Evolutionary conservation across 2,329 filamentous ascomycete species (phyloP).

Genomic region (Cercospora canescens): DNA sequence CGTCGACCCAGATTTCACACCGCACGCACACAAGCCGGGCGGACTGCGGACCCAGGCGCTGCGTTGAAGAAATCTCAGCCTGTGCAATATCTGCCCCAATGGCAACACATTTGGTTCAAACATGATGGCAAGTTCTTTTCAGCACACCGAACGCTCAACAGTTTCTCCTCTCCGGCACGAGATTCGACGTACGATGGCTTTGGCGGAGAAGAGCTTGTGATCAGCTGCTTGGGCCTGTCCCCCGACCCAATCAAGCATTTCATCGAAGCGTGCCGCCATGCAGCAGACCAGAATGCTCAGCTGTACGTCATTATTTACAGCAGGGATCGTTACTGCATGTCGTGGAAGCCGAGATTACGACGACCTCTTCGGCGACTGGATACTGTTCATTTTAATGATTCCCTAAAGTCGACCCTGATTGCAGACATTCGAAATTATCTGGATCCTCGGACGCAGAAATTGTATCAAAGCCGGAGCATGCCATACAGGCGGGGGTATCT

Average conservation of each 20-base stretch:
- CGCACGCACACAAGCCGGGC: conserved; percentile 24
- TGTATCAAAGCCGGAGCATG: conserved; percentile 80
- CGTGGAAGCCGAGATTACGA: conserved; percentile 34
- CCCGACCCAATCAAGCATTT: conserved; percentile 48
- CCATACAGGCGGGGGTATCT: conserved; percentile 81
- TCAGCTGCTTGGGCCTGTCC: conserved; percentile 48
- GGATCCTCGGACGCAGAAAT: conserved; percentile 66
- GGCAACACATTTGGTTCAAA: conserved; percentile 28
- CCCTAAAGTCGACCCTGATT: conserved; percentile 64
- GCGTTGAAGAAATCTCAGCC: conserved; percentile 25
- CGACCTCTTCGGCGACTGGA: conserved; percentile 66
- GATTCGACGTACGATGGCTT: conserved; percentile 29
- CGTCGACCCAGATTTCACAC: conserved; percentile 26
- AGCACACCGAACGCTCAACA: conserved; percentile 21
- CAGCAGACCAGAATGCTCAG: conserved; percentile 41
- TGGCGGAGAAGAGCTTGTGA: conserved; percentile 30
- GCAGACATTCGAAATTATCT: conserved; percentile 75
- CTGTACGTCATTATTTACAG: conserved; percentile 42
- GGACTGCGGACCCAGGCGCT: conserved; percentile 24
- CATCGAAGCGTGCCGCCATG: conserved; percentile 41
- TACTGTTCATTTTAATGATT: conserved; percentile 69
- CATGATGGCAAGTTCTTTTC: conserved; percentile 21
- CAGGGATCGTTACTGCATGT: conserved; percentile 40
- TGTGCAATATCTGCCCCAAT: conserved; percentile 28
- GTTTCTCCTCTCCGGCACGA: conserved; percentile 18